Percentiles rank a stretch among this genome's conserved stretches.
phyloP scores from a whole-genome alignment of 768 basidiomycete genomes.

The Lactarius tabidus region DNA sequence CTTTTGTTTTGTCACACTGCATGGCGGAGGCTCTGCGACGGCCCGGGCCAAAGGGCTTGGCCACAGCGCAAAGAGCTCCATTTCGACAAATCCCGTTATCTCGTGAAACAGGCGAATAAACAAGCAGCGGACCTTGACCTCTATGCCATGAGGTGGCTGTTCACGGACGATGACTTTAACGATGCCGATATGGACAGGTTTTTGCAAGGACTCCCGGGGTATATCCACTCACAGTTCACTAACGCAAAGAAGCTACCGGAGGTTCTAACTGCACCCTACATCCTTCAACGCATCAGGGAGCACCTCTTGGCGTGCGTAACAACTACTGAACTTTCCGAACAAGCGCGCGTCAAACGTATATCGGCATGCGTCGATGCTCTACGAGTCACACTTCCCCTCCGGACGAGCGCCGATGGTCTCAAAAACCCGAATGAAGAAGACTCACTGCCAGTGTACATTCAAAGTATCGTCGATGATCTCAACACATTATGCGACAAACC shows the following conservation, averaged over 20 bases:
- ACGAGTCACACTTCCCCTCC: neutral
- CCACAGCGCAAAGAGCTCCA: neutral
- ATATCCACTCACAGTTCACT: neutral
- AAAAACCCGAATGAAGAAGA: neutral
- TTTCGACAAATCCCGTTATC: neutral
- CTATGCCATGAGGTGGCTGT: constrained; percentile 12
- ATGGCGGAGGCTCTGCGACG: too few relatives aligned
- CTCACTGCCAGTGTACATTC: neutral
- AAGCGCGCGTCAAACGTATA: neutral
- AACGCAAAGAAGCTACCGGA: neutral
- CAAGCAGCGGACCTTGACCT: neutral
- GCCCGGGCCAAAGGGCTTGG: fast-evolving
- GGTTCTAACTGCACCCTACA: neutral
- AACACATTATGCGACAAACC: neutral
- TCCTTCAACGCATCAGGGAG: constrained; percentile 1
- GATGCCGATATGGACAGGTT: constrained; percentile 14
- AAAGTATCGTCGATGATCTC: neutral
- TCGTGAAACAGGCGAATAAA: neutral
- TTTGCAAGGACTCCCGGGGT: constrained; percentile 11
- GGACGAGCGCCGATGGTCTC: neutral
- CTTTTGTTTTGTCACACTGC: neutral
- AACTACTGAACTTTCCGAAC: neutral
- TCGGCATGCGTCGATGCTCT: constrained; percentile 1
- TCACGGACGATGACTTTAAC: constrained; percentile 9
- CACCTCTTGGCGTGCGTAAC: constrained; percentile 11